A percentile compares a stretch with the other conserved stretches of the same genome.
These are phyloP conservation scores for Camellia lanceoleosa DNA, from an alignment of 148 eudicot species.

Conservation along the genomic window DNA sequence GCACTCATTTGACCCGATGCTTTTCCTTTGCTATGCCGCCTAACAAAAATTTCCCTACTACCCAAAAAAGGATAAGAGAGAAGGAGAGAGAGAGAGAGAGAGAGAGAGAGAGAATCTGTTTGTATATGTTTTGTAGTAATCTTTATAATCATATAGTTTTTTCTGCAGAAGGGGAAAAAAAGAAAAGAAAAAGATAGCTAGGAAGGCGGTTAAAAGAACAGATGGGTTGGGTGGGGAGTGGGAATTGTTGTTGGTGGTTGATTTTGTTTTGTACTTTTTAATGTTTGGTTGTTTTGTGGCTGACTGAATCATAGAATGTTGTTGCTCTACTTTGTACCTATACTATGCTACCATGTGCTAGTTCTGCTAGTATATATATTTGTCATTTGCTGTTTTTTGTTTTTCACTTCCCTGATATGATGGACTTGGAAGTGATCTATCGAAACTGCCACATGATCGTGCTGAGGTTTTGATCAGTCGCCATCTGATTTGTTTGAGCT, in stretches of 20 bases:
- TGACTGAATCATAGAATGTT: not conserved
- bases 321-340: constrained; percentile 7
- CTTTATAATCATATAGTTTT: no score
- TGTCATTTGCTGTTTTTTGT: not conserved
- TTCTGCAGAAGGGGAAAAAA: not conserved
- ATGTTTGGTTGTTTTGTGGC: not conserved
- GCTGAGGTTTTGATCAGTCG: not conserved
- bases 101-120: not conserved
- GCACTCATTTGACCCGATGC: constrained; percentile 5
- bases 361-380: not conserved
- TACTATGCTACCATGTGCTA: not conserved
- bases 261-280: constrained; percentile 8
- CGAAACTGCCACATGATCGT: not conserved
- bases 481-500: not conserved
- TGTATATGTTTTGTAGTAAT: constrained; percentile 9
- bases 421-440: not conserved
- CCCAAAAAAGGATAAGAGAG: not conserved
- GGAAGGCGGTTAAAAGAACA: constrained; percentile 7
- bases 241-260: constrained; percentile 1
- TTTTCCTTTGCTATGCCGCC: constrained; percentile 3
- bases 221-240: not conserved
- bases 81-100: not conserved
- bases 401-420: not conserved
- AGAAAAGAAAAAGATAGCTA: not conserved
- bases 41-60: not conserved